Evolutionary conservation across 2,329 filamentous ascomycete genomes (phyloP), one percentile per base, ranked within the genome.

Genomic region (Claviceps paspali): DNA sequence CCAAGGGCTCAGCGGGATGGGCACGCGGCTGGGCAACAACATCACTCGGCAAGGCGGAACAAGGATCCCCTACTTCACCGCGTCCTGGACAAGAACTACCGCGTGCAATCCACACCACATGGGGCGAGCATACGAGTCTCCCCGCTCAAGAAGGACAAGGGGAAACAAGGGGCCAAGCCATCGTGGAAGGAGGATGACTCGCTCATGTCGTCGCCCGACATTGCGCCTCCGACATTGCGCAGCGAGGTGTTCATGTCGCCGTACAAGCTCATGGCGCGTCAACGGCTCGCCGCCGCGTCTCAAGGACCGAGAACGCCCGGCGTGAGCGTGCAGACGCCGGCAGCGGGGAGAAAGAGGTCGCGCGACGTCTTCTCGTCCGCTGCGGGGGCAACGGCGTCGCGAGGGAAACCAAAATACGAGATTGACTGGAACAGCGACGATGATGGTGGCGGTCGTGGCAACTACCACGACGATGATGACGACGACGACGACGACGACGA

Each of bases 11-110:
- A 46, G 3, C 49, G 50, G 3, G 43, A 51, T 7, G 39, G 52
- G 27, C 43, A 45, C 23, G 54, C 45, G 36, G 43, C 53, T 43
- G 52, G 65, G 15, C 52, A 56, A 33, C 26, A 29, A 18, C 21
- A 22, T 5, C 29, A 19, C 6, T 57, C 57, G 6, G 46, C 43
- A 4, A 53, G 56, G 36, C 49, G 51, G 8, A 49, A 64, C 49
- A 73, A 76, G 42, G 85, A 95, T 52, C 82, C 83, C 3, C 67
- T 96, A 7, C 70, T 98, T 29, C 88, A 96, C 56, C 82, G 82
- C 41, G 69, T 96, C n/a, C 73, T 93, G 5, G 87, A 96, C 64
- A 95, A 92, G 60, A 95, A 82, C 40, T 98, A 93, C 63, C 83
- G 88, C 23, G 70, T 98, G 18, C 84, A 92, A 57, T 85, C 88